These are phyloP conservation scores for Diaporthe amygdali DNA, from an alignment of 2,329 filamentous ascomycete species.

Conservation along the genomic window DNA sequence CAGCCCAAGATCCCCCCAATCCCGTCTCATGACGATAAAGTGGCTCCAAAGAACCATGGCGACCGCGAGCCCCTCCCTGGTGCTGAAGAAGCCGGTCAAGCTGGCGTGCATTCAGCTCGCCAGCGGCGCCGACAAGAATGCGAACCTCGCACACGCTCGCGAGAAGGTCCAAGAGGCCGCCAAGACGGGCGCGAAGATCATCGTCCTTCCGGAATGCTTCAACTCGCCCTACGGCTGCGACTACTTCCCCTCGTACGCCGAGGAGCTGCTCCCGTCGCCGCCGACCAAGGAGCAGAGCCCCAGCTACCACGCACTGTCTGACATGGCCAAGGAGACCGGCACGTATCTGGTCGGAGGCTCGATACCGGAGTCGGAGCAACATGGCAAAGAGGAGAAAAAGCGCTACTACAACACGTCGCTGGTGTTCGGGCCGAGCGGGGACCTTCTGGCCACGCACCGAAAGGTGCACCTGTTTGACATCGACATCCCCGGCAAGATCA, in stretches of 20 bases:
- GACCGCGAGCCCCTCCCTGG: constrained; percentile 43
- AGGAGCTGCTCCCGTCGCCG: constrained; percentile 80
- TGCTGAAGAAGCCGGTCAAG: constrained; percentile 76
- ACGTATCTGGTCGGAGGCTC: constrained; percentile 89
- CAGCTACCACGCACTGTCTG: constrained; percentile 82
- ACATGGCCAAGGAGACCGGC: constrained; percentile 78
- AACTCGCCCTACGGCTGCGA: constrained; percentile 94
- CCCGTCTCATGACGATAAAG: constrained; percentile 18
- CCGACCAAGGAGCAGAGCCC: constrained; percentile 74
- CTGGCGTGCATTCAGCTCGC: constrained; percentile 83
- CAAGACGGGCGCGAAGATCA: constrained; percentile 75
- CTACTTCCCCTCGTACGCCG: constrained; percentile 91
- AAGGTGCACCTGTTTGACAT: constrained; percentile 99
- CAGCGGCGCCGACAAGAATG: constrained; percentile 80
- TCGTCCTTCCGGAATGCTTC: constrained; percentile 98
- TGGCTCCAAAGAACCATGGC: constrained; percentile 39
- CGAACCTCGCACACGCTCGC: constrained; percentile 82
- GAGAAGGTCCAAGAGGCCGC: constrained; percentile 84
- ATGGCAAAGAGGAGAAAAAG: constrained; percentile 40
- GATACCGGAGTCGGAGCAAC: constrained; percentile 78
- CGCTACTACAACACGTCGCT: constrained; percentile 93
- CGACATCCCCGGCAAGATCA: constrained; percentile 93
- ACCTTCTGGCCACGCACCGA: constrained; percentile 84
- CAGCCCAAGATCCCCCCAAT: constrained; percentile 17
- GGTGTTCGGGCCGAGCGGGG: constrained; percentile 78